Evolutionary conservation across 148 eudicot species (phyloP), one percentile per base, ranked within the genome.

Genomic region (Persicaria tinctoria): DNA sequence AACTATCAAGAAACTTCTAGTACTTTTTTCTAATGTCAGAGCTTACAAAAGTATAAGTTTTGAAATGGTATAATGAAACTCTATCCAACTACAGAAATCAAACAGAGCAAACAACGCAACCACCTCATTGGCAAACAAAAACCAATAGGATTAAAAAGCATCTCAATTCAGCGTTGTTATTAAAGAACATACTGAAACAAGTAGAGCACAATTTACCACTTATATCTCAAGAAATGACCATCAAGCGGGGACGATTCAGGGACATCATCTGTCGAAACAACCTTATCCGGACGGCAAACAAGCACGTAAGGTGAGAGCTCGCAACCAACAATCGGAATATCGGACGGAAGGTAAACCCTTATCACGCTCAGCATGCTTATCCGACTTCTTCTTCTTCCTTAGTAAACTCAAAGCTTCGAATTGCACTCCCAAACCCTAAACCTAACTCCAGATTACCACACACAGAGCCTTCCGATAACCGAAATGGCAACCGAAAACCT

Each of bases 261-360:
- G 8, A 90, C 89, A 88, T 95, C 99, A 17, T 95, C 99, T 17
- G 80, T 86, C 13, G 80, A 69, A 8, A 82, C 79, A 32, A 80
- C 16, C 78, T 95, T 92, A 62, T 95, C 96, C 4, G 94, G 83
- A 47, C 88, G 88, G 5, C 89, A 85, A 48, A 92, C 64, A 7
- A 90, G 85, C 57, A 95, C 96, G 73, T 95, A 95, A 1, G 99
- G 99, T 70, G 93, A 80, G 55, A 95, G 89, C 87, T 95, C 99
- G 48, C 98, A 91, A 10, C 98, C 98, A 74, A 93, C 98, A 76
- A 93, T 93, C 41, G 98, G 98, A 81, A 93, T 93, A 51, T 95
- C 99, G 78, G 99, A 95, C 59, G 99, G 99, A 13, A 95, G 86
- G 74, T 95, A 93, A 75, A 95, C 94, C 74, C 99, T 81, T 45